Evolutionary conservation across 176 grass and related monocot species (phyloP).

Genomic region (Eragrostis nindensis): DNA sequence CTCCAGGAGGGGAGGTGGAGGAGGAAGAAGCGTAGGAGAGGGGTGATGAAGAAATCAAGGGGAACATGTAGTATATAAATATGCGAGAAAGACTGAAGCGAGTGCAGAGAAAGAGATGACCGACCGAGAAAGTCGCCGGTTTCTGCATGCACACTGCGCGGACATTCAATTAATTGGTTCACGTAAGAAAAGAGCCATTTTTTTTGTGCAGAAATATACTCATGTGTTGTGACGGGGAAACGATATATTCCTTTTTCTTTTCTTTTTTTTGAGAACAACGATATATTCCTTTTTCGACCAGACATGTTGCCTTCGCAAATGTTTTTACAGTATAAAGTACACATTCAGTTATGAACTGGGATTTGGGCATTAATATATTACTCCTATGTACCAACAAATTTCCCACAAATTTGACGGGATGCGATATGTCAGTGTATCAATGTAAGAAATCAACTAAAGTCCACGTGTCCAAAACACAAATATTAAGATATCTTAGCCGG

Average conservation of each 20-base stretch:
- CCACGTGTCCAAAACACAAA: not conserved
- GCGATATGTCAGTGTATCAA: no score
- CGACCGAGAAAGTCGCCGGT: not conserved
- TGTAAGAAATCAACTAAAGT: no score
- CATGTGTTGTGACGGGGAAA: no score
- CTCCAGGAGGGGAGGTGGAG: not conserved
- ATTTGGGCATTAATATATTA: no score
- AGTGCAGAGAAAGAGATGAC: slow-evolving; percentile 9
- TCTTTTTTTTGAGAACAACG: not conserved
- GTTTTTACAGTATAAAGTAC: no score
- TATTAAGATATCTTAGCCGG: no score
- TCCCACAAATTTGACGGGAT: not conserved
- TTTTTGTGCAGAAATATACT: slow-evolving; percentile 8
- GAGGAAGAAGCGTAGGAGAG: not conserved
- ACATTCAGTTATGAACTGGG: not conserved
- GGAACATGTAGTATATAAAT: slow-evolving; percentile 39
- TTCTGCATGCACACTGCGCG: slow-evolving; percentile 11
- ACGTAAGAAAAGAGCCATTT: not conserved
- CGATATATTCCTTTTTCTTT: no score
- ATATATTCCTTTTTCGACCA: not conserved
- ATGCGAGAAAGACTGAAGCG: slow-evolving; percentile 29
- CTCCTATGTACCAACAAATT: no score
- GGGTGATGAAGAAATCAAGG: slow-evolving; percentile 36
- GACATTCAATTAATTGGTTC: not conserved
- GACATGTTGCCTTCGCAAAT: not conserved